Conservation (phyloP, 768 basidiomycete genomes). For the Pleurotus citrinopileatus region DNA sequence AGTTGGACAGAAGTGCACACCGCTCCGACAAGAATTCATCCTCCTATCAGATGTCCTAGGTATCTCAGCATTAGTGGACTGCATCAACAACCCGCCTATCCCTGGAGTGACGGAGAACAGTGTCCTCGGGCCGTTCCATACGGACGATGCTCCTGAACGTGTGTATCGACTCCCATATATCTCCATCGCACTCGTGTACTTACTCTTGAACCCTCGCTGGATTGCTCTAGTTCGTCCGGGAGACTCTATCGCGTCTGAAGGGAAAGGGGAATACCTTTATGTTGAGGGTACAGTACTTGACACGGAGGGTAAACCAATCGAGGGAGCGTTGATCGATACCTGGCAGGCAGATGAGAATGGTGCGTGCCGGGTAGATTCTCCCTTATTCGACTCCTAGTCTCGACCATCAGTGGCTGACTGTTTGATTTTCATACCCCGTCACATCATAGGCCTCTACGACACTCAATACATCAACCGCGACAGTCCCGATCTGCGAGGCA, state of each 20-base stretch:
- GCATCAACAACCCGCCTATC: slow-evolving; percentile 65
- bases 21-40: slow-evolving; percentile 74
- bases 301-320: slow-evolving; percentile 62
- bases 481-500: slow-evolving; percentile 72
- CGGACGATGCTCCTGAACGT: slow-evolving; percentile 75
- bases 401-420: no score
- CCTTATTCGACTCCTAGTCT: background rate
- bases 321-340: slow-evolving; percentile 71
- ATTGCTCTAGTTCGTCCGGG: slow-evolving; percentile 53
- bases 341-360: slow-evolving; percentile 78
- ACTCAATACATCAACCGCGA: slow-evolving; percentile 52
- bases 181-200: no score
- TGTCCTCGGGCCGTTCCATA: slow-evolving; percentile 82
- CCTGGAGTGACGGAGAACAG: slow-evolving; percentile 68
- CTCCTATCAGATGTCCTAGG: slow-evolving; percentile 83
- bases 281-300: slow-evolving; percentile 70
- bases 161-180: slow-evolving; percentile 22
- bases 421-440: no score
- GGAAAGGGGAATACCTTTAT: slow-evolving; percentile 82
- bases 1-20: slow-evolving; percentile 70
- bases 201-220: background rate
- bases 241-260: slow-evolving; percentile 81
- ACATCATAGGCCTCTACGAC: background rate
- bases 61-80: slow-evolving; percentile 73
- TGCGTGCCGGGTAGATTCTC: slow-evolving; percentile 28